Evolutionary conservation across 1,284 basidiomycete species (phyloP), one percentile per base, ranked within the genome.

Genomic region (Mycena citricolor): DNA sequence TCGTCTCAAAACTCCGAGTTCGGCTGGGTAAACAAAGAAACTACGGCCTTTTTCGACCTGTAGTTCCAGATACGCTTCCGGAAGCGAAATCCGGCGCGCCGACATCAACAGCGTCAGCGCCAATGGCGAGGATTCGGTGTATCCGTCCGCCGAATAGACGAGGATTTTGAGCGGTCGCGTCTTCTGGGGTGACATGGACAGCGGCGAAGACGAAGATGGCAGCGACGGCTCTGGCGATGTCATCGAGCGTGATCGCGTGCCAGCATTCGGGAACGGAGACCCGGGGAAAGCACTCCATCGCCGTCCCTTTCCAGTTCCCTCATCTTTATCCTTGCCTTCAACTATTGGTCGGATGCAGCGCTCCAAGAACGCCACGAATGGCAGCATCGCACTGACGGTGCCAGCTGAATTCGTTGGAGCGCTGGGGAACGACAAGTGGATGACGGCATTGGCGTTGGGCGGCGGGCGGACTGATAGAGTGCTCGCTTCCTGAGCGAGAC

Each of bases 21-120:
- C 94, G 30, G 72, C 72, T 36, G 84, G 82, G 64, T 97, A 97
- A 38, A 98, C 90, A 57, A 97, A 98, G 72, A 99, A 99, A 61
- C 73, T 87, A 52, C 81, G 60, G 69, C 79, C 69, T 74, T 87
- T 76, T 70, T 76, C 76, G 63, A 86, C 74, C 59, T 79, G 92
- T 54, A 95, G 74, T 60, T 89, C 82, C 34, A 94, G 70, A 67
- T 94, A 98, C 13, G 94, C 94, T 60, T 94, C 90, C 4, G 94
- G 88, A 8, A 97, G 76, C 34, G 74, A 64, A 63, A 85, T 59
- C 54, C 74, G 63, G 65, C 76, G 81, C 36, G 86, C 70, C 28
- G 85, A 82, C 94, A 99, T 98, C 53, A 97, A 71, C 56, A 95
- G 81, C 53, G 82, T 81, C 34, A 98, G 73, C 12, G 92, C 94